Percentiles rank a stretch among this genome's conserved stretches.
phyloP scores from a whole-genome alignment of 179 eudicot genomes.

The Silene noctiflora region DNA sequence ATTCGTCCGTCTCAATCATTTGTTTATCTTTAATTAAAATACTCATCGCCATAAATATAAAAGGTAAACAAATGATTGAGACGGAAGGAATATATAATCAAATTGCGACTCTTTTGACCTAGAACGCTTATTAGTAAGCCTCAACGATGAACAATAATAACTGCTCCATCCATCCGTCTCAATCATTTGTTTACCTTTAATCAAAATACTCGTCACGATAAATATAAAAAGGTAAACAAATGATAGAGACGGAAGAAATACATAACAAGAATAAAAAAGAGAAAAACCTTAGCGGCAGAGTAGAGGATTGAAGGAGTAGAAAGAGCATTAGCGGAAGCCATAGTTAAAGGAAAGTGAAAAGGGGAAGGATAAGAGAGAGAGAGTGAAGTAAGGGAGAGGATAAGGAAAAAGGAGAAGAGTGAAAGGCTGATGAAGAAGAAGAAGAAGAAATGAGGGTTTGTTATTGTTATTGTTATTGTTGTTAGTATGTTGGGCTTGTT shows the following conservation, averaged over 20 bases:
- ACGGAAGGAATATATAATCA: neutral
- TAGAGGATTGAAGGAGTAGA: conserved; percentile 63
- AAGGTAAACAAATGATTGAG: neutral
- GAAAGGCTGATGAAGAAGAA: too few relatives aligned
- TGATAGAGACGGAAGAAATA: neutral
- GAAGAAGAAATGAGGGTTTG: too few relatives aligned
- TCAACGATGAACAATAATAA: too few relatives aligned
- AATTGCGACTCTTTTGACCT: too few relatives aligned
- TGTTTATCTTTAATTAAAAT: neutral
- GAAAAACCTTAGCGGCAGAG: conserved; percentile 39
- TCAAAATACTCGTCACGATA: neutral
- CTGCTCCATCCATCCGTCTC: too few relatives aligned
- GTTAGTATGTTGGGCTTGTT: neutral
- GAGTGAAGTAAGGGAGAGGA: neutral
- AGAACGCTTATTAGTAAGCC: too few relatives aligned
- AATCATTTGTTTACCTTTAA: neutral
- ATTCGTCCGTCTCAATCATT: neutral
- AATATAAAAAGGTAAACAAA: neutral
- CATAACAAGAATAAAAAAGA: neutral
- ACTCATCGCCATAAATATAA: neutral
- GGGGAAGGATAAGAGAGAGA: neutral
- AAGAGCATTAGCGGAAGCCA: conserved; percentile 77
- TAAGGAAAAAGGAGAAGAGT: neutral
- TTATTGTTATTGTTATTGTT: too few relatives aligned
- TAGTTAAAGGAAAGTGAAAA: conserved; percentile 31